These are phyloP conservation scores for Fagopyrum homotropicum DNA, from an alignment of 148 eudicot species.

Conservation along the genomic window DNA sequence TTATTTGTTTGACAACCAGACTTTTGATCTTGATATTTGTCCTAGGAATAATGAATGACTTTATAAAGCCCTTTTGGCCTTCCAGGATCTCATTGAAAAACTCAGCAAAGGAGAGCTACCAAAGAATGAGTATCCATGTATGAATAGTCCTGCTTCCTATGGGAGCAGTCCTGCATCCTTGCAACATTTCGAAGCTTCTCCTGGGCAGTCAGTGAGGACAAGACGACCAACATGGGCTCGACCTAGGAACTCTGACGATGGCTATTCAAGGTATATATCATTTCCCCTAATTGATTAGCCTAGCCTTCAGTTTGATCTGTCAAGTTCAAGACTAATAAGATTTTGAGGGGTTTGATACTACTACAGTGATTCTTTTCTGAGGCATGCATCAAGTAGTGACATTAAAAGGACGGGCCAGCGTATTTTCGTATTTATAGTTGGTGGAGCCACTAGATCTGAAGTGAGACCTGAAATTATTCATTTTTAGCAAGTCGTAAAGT, in stretches of 20 bases:
- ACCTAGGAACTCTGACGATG: slow-evolving; percentile 91
- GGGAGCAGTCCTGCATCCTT: slow-evolving; percentile 50
- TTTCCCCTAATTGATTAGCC: not conserved
- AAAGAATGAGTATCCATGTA: slow-evolving; percentile 80
- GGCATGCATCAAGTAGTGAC: slow-evolving; percentile 89
- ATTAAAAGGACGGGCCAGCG: slow-evolving; percentile 77
- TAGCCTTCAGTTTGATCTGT: not conserved
- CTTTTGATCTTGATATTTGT: not conserved
- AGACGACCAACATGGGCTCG: slow-evolving; percentile 97
- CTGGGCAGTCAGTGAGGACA: slow-evolving; percentile 80
- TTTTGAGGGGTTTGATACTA: not conserved
- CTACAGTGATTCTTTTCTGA: slow-evolving; percentile 75
- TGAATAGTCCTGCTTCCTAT: slow-evolving; percentile 86
- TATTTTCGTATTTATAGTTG: slow-evolving; percentile 83
- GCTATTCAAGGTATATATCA: slow-evolving; percentile 73
- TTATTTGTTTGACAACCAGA: not conserved
- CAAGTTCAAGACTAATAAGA: not conserved
- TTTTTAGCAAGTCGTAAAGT: not conserved
- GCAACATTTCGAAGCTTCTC: slow-evolving; percentile 42
- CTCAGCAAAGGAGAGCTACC: slow-evolving; percentile 75
- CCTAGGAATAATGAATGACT: not conserved
- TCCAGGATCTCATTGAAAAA: slow-evolving; percentile 89
- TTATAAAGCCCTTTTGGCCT: not conserved
- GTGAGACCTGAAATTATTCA: slow-evolving; percentile 22
- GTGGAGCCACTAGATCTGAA: slow-evolving; percentile 96